phyloP scores from a whole-genome alignment of 345 rosid genomes.

The Carallia brachiata region DNA sequence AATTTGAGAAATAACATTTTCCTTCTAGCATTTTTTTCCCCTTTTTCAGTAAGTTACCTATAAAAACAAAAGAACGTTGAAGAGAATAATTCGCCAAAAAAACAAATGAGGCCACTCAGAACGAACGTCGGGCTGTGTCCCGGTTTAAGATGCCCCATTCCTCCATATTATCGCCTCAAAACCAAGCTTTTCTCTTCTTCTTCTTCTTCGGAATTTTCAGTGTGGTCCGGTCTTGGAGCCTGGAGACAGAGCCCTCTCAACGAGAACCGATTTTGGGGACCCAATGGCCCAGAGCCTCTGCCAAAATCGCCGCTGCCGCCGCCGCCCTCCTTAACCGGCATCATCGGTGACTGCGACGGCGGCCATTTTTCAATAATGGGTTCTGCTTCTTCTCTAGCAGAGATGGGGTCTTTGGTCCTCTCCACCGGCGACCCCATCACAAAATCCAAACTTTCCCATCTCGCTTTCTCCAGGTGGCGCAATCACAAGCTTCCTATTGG shows the following conservation, averaged over 20 bases:
- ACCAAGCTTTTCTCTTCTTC: conserved; percentile 28
- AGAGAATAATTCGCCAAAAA: neutral
- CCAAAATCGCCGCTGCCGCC: neutral
- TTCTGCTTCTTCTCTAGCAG: conserved; percentile 75
- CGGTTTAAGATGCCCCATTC: conserved; percentile 7
- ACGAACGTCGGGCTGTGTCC: conserved; percentile 6
- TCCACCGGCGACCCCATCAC: conserved; percentile 61
- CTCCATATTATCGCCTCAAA: conserved; percentile 5
- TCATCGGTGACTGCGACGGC: neutral
- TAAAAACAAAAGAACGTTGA: too few species aligned
- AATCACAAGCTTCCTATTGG: conserved; percentile 60
- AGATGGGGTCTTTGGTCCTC: conserved; percentile 80
- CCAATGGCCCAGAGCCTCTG: conserved; percentile 54
- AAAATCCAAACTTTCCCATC: conserved; percentile 70
- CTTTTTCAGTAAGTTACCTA: too few species aligned
- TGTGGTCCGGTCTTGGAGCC: conserved; percentile 65
- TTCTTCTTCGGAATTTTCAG: conserved; percentile 26
- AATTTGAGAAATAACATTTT: too few species aligned
- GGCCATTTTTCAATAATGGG: neutral
- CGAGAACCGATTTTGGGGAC: conserved; percentile 76
- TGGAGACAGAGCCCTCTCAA: conserved; percentile 69
- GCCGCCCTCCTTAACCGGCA: neutral
- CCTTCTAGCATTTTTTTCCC: too few species aligned
- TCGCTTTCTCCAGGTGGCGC: conserved; percentile 77
- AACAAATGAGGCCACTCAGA: neutral